These are phyloP conservation scores for Ustilago lituana DNA, from an alignment of 1,284 basidiomycete genomes.

Conservation along the genomic window DNA sequence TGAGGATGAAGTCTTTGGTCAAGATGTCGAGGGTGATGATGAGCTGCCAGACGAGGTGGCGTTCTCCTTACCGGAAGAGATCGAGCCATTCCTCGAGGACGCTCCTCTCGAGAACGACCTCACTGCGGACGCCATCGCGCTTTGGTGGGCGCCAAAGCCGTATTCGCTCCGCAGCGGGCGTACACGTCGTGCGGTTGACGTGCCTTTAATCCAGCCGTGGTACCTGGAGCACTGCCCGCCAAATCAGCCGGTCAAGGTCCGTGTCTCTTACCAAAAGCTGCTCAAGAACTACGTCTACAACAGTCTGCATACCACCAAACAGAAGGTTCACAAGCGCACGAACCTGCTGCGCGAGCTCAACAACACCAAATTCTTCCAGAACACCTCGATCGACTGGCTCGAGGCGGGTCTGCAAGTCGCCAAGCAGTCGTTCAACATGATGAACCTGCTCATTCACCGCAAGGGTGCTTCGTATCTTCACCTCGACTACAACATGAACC, in stretches of 20 bases:
- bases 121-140: slow-evolving; percentile 93
- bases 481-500: slow-evolving; percentile 91
- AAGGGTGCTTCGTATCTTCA: slow-evolving; percentile 97
- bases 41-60: slow-evolving; percentile 74
- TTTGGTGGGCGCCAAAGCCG: slow-evolving; percentile 99
- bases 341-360: slow-evolving; percentile 95
- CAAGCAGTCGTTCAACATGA: slow-evolving; percentile 98
- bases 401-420: slow-evolving; percentile 98
- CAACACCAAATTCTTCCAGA: slow-evolving; percentile 99
- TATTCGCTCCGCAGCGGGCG: slow-evolving; percentile 91
- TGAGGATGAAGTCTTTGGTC: slow-evolving; percentile 88
- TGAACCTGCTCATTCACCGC: slow-evolving; percentile 97
- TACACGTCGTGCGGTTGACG: slow-evolving; percentile 91
- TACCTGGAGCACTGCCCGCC: slow-evolving; percentile 94
- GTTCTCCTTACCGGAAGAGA: slow-evolving; percentile 83
- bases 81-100: slow-evolving; percentile 84
- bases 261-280: slow-evolving; percentile 98
- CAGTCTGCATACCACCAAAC: slow-evolving; percentile 84
- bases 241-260: slow-evolving; percentile 94
- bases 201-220: slow-evolving; percentile 97
- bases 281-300: slow-evolving; percentile 96
- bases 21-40: slow-evolving; percentile 76
- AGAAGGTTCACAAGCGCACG: slow-evolving; percentile 98
- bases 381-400: slow-evolving; percentile 97
- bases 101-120: slow-evolving; percentile 86